Conservation (phyloP, 2,329 filamentous ascomycete genomes). For the Aspergillus clavatus region DNA sequence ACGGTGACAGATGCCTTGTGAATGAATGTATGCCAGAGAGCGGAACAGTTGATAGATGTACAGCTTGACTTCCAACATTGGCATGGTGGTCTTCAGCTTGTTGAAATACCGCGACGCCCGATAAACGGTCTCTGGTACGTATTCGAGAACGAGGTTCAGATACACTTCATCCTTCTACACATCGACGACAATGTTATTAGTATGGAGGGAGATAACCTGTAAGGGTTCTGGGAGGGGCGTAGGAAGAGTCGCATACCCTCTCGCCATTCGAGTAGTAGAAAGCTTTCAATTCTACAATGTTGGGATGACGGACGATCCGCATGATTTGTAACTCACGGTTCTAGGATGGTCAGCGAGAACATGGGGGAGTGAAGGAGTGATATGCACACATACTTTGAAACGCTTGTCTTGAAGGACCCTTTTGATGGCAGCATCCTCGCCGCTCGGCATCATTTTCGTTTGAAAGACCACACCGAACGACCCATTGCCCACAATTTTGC, state of each 20-base stretch:
- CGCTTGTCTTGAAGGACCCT: slow-evolving; percentile 97
- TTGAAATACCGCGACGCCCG: slow-evolving; percentile 98
- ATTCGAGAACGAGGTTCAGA: slow-evolving; percentile 96
- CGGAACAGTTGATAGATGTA: slow-evolving; percentile 99
- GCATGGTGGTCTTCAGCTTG: slow-evolving; percentile 99
- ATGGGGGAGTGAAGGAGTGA: not conserved
- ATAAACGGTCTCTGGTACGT: slow-evolving; percentile 97
- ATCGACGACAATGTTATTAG: slow-evolving; percentile 7
- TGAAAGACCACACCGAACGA: slow-evolving; percentile 99
- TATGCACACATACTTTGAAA: slow-evolving; percentile 71
- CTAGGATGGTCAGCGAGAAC: slow-evolving; percentile 49
- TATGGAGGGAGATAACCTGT: not conserved
- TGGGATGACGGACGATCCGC: slow-evolving; percentile 97
- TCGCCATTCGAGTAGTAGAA: slow-evolving; percentile 99
- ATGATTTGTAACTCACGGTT: slow-evolving; percentile 99
- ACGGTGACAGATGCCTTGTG: slow-evolving; percentile 96
- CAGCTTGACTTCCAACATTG: slow-evolving; percentile 95
- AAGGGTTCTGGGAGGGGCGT: slow-evolving; percentile 5
- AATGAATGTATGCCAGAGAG: slow-evolving; percentile 97
- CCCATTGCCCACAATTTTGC: slow-evolving; percentile 98
- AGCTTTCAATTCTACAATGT: slow-evolving; percentile 97
- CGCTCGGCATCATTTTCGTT: slow-evolving; percentile 95
- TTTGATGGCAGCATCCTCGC: slow-evolving; percentile 98
- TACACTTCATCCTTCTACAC: slow-evolving; percentile 93
- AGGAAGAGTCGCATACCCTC: slow-evolving; percentile 59